These are phyloP conservation scores for Xylaria flabelliformis DNA, from an alignment of 495 filamentous ascomycete genomes.

Conservation along the genomic window DNA sequence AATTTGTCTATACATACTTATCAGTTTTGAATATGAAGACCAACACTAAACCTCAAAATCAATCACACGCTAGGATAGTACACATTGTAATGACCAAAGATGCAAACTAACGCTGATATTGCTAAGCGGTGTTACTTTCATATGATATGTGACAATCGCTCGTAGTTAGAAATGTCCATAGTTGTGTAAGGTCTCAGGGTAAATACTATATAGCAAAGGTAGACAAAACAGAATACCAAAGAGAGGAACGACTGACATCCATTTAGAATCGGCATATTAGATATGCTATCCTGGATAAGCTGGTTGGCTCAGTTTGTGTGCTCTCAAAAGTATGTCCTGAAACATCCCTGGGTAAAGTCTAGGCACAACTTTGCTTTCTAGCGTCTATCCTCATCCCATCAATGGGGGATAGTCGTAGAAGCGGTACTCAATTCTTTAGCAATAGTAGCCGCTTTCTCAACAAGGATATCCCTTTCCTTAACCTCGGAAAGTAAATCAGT, in stretches of 20 bases:
- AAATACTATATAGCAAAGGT: neutral
- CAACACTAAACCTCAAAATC: neutral
- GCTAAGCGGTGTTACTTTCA: neutral
- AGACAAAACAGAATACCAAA: neutral
- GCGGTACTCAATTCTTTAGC: too few relatives aligned
- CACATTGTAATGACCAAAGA: neutral
- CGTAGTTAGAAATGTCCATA: neutral
- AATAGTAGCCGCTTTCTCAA: too few relatives aligned
- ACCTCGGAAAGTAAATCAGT: too few relatives aligned
- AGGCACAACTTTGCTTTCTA: neutral
- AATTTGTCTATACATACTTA: neutral
- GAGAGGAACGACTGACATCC: neutral
- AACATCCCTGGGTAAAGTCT: neutral
- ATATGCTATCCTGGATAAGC: neutral
- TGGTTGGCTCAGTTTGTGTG: neutral
- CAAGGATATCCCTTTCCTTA: too few relatives aligned
- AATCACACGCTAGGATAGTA: neutral
- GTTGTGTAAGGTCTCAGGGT: neutral
- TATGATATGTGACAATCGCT: neutral
- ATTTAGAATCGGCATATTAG: neutral
- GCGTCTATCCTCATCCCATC: too few relatives aligned
- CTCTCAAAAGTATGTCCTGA: neutral
- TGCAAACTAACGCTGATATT: neutral
- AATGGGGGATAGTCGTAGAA: too few relatives aligned
- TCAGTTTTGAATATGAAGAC: neutral